These are phyloP conservation scores for Pugionium cornutum DNA, from an alignment of 345 rosid species.

Conservation along the genomic window DNA sequence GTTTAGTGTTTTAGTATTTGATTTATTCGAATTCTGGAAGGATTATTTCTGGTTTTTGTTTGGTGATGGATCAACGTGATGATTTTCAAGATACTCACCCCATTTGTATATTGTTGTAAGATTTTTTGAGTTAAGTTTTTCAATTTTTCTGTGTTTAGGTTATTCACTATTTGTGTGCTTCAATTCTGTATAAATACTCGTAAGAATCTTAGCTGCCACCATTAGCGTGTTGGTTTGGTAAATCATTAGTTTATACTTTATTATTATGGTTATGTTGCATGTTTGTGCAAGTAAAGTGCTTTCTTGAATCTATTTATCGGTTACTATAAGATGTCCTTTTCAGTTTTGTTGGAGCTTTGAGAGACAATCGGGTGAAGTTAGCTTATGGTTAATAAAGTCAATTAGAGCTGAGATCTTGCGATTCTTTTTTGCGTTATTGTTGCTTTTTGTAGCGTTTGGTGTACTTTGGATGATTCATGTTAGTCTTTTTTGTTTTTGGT, in stretches of 20 bases:
- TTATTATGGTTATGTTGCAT: conserved; percentile 29
- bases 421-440: neutral
- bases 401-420: neutral
- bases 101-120: conserved; percentile 11
- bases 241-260: conserved; percentile 29
- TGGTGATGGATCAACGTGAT: neutral
- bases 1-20: conserved; percentile 3
- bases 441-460: neutral
- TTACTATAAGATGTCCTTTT: conserved; percentile 17
- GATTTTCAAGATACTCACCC: neutral
- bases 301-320: neutral
- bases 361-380: neutral
- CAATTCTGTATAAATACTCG: no score
- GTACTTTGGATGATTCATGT: neutral
- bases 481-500: neutral
- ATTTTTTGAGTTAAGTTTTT: conserved; percentile 14
- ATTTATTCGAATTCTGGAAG: neutral
- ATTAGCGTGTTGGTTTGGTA: conserved; percentile 11
- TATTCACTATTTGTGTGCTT: neutral
- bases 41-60: neutral
- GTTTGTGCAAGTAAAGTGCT: conserved; percentile 28
- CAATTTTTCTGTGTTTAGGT: neutral
- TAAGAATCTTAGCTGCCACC: neutral
- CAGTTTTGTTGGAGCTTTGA: conserved; percentile 20
- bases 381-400: neutral